These are phyloP conservation scores for Leccinum obscurum DNA, from an alignment of 768 basidiomycete genomes.

Conservation along the genomic window DNA sequence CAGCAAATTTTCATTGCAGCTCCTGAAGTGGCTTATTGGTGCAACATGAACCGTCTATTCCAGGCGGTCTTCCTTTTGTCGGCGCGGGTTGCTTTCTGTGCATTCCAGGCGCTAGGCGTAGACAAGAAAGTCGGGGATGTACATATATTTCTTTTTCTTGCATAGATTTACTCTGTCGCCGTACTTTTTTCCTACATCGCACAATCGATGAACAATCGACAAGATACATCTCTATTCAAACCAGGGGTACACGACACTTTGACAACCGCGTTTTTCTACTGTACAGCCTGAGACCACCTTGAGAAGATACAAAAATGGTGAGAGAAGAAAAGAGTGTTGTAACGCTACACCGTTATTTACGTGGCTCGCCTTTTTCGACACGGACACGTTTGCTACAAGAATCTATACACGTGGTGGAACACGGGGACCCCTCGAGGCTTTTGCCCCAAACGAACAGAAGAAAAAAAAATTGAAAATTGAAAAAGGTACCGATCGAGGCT, in stretches of 20 bases:
- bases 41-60: slow-evolving; percentile 21
- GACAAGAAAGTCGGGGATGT: slow-evolving; percentile 10
- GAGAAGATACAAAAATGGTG: not conserved
- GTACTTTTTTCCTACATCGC: not conserved
- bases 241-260: too few relatives aligned
- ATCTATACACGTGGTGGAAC: not conserved
- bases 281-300: not conserved
- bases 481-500: not conserved
- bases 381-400: not conserved
- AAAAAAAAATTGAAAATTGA: not conserved
- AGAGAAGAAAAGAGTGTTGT: too few relatives aligned
- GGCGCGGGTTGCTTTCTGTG: slow-evolving; percentile 2
- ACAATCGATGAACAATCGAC: too few relatives aligned
- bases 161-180: not conserved
- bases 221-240: too few relatives aligned
- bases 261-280: not conserved
- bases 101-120: slow-evolving; percentile 9
- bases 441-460: not conserved
- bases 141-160: not conserved
- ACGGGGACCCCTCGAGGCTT: not conserved
- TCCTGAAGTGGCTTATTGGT: slow-evolving; percentile 35
- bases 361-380: not conserved
- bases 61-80: slow-evolving; percentile 10
- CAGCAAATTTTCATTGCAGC: slow-evolving; percentile 30
- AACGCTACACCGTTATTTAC: not conserved